Evolutionary conservation across 2,329 filamentous ascomycete species (phyloP), one percentile per base, ranked within the genome.

Genomic region (Waltergamsia citrina): DNA sequence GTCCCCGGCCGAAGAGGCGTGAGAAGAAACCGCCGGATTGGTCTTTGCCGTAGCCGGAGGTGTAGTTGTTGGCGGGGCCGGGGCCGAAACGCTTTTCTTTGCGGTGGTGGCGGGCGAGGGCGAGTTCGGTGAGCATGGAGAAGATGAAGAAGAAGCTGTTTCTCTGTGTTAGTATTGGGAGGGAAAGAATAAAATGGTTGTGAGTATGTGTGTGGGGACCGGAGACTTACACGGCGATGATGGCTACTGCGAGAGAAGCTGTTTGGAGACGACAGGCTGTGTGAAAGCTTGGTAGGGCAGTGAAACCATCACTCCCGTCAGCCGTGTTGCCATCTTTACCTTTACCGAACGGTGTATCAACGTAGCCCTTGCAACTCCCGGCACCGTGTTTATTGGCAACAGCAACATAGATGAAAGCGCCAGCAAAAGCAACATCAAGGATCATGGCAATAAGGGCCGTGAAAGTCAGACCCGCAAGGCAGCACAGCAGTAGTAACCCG

Each of bases 391-490:
- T 72, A 39, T 84, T 88, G 41, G 85, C 68, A 32, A 80, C 65
- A 1, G 87, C 85, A 39, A 95, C 74, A 50, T 87, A 93, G 50
- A 93, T 74, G 65, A 92, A 92, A 38, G 68, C 76, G 26, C 72
- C 85, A 34, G 76, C 62, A 57, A 94, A 94, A 48, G 71, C 71
- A 34, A 92, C 47, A 50, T 95, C 85, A 31, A 95, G 65, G 17
- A 88, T 40, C 41, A 94, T 74, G 42, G 74, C 83, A 35, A 92
- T 43, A 49, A 80, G 68, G 4, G 83, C 82, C 39, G 87, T 81
- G 55, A 90, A 66, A 5, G 70, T 65, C 40, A 82, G 70, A 19
- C 86, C 86, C 23, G 83, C 85, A 6, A 94, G 61, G 52, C 76
- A 92, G 65, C 84, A 86, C 7, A 90, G 79, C 24, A 93, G 62